phyloP scores from a whole-genome alignment of 495 filamentous ascomycete genomes.

The Penicillium macrosclerotiorum region DNA sequence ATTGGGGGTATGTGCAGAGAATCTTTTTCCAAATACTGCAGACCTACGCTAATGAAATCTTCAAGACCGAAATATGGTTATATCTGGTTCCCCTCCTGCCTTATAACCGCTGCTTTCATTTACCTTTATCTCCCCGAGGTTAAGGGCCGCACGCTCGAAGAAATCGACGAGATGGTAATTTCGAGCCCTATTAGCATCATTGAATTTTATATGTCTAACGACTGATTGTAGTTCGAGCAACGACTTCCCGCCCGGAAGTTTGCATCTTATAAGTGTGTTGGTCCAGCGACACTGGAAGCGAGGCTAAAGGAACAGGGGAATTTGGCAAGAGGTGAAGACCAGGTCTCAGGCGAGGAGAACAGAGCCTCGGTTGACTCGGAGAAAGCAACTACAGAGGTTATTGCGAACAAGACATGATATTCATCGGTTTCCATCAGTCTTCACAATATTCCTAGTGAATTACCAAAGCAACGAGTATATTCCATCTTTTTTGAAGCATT shows the following conservation, averaged over 20 bases:
- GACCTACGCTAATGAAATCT: conserved; percentile 11
- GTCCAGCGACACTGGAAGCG: conserved; percentile 3
- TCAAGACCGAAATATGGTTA: conserved; percentile 56
- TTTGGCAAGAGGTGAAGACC: neutral
- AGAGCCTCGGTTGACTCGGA: conserved; percentile 8
- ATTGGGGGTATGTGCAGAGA: conserved; percentile 49
- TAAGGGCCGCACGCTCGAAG: conserved; percentile 46
- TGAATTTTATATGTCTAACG: neutral
- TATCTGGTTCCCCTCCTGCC: conserved; percentile 40
- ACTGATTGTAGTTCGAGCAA: conserved; percentile 14
- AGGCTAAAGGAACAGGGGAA: neutral
- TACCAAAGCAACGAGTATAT: no score
- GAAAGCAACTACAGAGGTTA: conserved; percentile 7
- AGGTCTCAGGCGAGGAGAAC: neutral
- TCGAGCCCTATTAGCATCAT: neutral
- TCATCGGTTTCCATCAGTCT: no score
- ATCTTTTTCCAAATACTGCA: neutral
- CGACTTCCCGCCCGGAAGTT: conserved; percentile 21
- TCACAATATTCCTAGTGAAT: no score
- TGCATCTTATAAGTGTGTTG: conserved; percentile 16
- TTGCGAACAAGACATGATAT: conserved; percentile 11
- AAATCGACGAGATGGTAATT: conserved; percentile 21
- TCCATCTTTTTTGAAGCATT: neutral
- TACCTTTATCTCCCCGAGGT: conserved; percentile 48
- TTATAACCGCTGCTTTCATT: conserved; percentile 33